These are phyloP conservation scores for Pyrus betulifolia DNA, from an alignment of 306 rosid genomes.

Conservation along the genomic window DNA sequence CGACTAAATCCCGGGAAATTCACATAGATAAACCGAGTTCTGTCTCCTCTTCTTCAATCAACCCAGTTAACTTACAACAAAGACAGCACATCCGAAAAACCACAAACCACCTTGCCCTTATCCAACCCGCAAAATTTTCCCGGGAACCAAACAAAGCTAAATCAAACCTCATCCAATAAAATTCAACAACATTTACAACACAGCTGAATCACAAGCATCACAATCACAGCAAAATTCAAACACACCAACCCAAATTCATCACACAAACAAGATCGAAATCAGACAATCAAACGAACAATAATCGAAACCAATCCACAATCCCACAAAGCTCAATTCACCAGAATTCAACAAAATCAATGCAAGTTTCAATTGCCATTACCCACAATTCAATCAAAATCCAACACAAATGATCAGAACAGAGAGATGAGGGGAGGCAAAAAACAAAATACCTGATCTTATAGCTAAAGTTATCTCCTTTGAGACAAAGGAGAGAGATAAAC, in stretches of 20 bases:
- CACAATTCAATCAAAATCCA: not conserved
- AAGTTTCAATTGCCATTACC: slow-evolving; percentile 6
- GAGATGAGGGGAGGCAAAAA: slow-evolving; percentile 11
- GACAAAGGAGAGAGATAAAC: slow-evolving; percentile 20
- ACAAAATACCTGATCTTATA: slow-evolving; percentile 51
- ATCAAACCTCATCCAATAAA: slow-evolving; percentile 23
- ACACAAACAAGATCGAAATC: slow-evolving; percentile 12
- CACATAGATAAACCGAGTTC: slow-evolving; percentile 9
- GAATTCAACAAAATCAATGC: slow-evolving; percentile 29
- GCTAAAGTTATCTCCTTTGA: not conserved
- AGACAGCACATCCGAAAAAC: slow-evolving; percentile 4
- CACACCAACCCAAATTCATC: not conserved
- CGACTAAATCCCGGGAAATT: slow-evolving; percentile 7
- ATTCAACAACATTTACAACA: slow-evolving; percentile 16
- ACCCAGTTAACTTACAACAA: not conserved
- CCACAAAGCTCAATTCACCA: slow-evolving; percentile 23
- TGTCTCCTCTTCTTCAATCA: not conserved
- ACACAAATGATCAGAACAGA: not conserved
- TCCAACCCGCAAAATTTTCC: slow-evolving; percentile 13
- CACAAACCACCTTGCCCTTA: slow-evolving; percentile 17
- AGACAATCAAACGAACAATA: slow-evolving; percentile 22
- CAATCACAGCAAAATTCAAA: slow-evolving; percentile 15
- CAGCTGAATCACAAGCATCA: not conserved
- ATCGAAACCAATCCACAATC: slow-evolving; percentile 9
- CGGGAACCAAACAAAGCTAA: slow-evolving; percentile 7